Evolutionary conservation across 73 alveolate species (phyloP).

Genomic region (Paramecium primaurelia): DNA sequence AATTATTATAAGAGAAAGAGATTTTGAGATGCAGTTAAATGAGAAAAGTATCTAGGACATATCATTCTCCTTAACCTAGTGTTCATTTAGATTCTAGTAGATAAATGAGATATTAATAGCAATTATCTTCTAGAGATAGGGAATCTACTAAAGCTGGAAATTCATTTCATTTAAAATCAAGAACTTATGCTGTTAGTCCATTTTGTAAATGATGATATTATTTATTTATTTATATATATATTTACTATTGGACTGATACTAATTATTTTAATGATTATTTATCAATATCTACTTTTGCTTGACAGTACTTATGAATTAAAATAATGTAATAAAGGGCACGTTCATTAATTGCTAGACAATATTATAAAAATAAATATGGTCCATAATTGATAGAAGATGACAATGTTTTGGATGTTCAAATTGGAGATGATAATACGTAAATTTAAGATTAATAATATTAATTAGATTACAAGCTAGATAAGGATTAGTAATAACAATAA

Average conservation of each 20-base stretch:
- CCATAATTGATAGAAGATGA: neutral
- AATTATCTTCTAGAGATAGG: neutral
- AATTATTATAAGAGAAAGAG: neutral
- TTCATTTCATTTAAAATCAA: neutral
- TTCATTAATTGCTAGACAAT: neutral
- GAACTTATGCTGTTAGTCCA: neutral
- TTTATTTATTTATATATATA: neutral
- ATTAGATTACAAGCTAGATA: neutral
- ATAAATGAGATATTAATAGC: neutral
- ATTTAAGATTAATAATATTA: neutral
- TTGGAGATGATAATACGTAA: conserved; percentile 9
- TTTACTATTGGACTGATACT: neutral
- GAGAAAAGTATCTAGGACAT: neutral
- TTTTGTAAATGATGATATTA: neutral
- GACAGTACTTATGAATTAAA: neutral
- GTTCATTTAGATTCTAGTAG: neutral
- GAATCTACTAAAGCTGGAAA: conserved; percentile 33
- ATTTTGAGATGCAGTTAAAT: neutral
- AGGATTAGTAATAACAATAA: neutral
- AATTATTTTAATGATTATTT: neutral
- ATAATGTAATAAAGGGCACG: neutral
- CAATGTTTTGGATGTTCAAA: neutral
- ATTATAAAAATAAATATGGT: conserved; percentile 2
- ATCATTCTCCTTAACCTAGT: neutral
- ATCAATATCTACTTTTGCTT: neutral